phyloP scores from a whole-genome alignment of 2,329 filamentous ascomycete genomes.

The Fusarium mundagurra region DNA sequence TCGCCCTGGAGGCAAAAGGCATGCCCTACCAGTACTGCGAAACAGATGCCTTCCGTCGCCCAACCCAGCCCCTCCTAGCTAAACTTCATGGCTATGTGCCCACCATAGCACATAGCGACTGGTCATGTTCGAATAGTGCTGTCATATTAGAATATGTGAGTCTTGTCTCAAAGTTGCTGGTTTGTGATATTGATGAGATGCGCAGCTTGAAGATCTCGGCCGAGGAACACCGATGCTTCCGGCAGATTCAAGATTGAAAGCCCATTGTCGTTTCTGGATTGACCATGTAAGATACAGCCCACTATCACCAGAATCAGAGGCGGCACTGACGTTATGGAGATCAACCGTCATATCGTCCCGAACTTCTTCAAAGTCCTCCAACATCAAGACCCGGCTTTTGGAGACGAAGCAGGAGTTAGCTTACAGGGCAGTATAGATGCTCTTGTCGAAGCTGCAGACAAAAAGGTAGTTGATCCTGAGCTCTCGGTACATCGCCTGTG shows the following conservation, averaged over 20 bases:
- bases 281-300: slow-evolving; percentile 68
- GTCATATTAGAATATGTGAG: slow-evolving; percentile 86
- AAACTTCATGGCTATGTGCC: slow-evolving; percentile 82
- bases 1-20: slow-evolving; percentile 82
- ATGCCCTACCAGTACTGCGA: slow-evolving; percentile 88
- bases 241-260: slow-evolving; percentile 70
- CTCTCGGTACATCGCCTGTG: background rate
- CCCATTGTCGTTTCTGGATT: slow-evolving; percentile 81
- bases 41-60: slow-evolving; percentile 79
- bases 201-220: slow-evolving; percentile 76
- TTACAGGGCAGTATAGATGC: slow-evolving; percentile 71
- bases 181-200: background rate
- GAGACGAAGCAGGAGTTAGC: slow-evolving; percentile 66
- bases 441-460: slow-evolving; percentile 59
- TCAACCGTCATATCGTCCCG: slow-evolving; percentile 80
- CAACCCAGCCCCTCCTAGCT: slow-evolving; percentile 71
- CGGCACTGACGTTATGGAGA: slow-evolving; percentile 53
- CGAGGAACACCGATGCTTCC: slow-evolving; percentile 71
- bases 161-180: background rate
- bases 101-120: slow-evolving; percentile 79
- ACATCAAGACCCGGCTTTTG: slow-evolving; percentile 67
- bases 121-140: slow-evolving; percentile 83
- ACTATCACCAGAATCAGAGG: background rate
- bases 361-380: slow-evolving; percentile 79
- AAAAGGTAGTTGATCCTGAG: slow-evolving; percentile 45